phyloP scores from a whole-genome alignment of 2,329 filamentous ascomycete genomes.

The Colletotrichum musae region DNA sequence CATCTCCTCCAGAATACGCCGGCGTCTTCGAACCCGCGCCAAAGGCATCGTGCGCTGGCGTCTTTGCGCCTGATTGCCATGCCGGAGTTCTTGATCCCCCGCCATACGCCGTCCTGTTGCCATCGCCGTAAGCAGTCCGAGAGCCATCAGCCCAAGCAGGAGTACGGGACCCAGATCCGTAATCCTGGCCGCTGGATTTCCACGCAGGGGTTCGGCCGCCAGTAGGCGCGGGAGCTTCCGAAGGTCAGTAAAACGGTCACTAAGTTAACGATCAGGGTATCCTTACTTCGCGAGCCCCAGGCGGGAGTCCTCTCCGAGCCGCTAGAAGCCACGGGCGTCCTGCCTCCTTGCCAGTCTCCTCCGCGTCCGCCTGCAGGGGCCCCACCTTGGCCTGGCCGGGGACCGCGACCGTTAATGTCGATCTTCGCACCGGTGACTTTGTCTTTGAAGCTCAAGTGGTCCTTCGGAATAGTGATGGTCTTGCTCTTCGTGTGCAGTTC shows the following conservation, averaged over 20 bases:
- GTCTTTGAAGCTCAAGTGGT: conserved; percentile 88
- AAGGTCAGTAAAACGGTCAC: conserved; percentile 45
- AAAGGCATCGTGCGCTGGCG: conserved; percentile 75
- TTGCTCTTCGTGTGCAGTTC: conserved; percentile 97
- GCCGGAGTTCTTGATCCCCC: conserved; percentile 79
- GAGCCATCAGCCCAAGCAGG: conserved; percentile 80
- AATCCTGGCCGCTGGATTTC: conserved; percentile 62
- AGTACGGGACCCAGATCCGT: conserved; percentile 70
- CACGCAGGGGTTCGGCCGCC: conserved; percentile 76
- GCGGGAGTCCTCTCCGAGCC: conserved; percentile 81
- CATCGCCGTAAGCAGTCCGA: conserved; percentile 79
- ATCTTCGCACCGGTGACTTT: conserved; percentile 84
- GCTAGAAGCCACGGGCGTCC: conserved; percentile 75
- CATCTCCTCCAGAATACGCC: conserved; percentile 70
- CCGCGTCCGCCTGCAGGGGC: conserved; percentile 59
- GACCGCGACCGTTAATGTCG: conserved; percentile 72
- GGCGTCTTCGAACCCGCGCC: conserved; percentile 78
- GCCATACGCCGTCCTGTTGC: conserved; percentile 84
- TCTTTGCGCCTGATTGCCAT: conserved; percentile 85
- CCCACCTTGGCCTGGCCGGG: conserved; percentile 61
- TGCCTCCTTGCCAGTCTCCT: conserved; percentile 73
- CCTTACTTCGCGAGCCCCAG: conserved; percentile 80
- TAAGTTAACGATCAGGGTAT: conserved; percentile 43
- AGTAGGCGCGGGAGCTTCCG: conserved; percentile 66
- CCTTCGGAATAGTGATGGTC: conserved; percentile 86